Evolutionary conservation across 495 filamentous ascomycete species (phyloP).

Genomic region (Tuber indicum): DNA sequence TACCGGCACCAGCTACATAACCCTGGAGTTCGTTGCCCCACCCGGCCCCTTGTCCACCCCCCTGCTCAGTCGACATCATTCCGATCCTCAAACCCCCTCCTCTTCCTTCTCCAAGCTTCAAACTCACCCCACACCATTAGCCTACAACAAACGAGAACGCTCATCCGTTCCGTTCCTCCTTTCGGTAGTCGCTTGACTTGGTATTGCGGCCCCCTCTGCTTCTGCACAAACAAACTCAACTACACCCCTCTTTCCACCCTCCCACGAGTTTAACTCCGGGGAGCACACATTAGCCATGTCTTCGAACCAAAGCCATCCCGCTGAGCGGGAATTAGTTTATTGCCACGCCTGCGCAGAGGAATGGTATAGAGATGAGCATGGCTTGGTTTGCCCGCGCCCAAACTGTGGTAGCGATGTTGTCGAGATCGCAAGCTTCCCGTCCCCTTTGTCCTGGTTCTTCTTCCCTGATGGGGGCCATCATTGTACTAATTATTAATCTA

Average conservation of each 20-base stretch:
- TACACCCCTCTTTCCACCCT: background rate
- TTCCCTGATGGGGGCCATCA: background rate
- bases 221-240: background rate
- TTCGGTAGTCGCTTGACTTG: background rate
- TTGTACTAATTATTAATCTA: constrained; percentile 5
- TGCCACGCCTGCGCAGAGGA: constrained; percentile 76
- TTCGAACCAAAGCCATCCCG: constrained; percentile 32
- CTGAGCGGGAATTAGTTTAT: constrained; percentile 60
- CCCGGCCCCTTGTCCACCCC: constrained; percentile 6
- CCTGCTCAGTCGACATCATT: constrained; percentile 15
- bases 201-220: background rate
- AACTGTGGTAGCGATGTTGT: constrained; percentile 66
- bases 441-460: constrained; percentile 4
- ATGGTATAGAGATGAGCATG: constrained; percentile 65
- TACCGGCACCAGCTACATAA: background rate
- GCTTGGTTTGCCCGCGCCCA: constrained; percentile 60
- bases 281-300: constrained; percentile 21
- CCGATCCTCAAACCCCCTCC: constrained; percentile 1
- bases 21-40: constrained; percentile 4
- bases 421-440: constrained; percentile 62
- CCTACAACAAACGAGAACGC: background rate
- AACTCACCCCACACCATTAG: background rate
- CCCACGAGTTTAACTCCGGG: background rate
- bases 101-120: background rate
- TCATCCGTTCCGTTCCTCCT: background rate